Percentiles rank a stretch among this genome's conserved stretches.
Conservation (phyloP, 345 rosid species). For the Brassica nigra region DNA sequence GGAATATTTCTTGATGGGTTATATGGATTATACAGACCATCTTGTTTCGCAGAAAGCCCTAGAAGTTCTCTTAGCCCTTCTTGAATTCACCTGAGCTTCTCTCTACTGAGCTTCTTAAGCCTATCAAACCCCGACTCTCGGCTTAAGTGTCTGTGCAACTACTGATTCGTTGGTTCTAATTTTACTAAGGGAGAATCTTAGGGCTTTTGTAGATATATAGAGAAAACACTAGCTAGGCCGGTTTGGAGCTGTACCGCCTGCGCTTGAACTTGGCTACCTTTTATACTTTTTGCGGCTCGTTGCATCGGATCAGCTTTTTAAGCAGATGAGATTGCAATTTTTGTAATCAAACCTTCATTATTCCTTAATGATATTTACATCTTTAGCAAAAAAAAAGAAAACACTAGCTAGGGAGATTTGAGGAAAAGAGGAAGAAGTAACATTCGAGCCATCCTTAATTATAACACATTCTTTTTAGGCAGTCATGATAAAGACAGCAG, state of each 20-base stretch:
- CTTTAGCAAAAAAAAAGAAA: too few relatives aligned
- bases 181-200: not conserved
- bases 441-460: slow-evolving; percentile 16
- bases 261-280: too few relatives aligned
- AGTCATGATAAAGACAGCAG: slow-evolving; percentile 28
- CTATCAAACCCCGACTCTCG: slow-evolving; percentile 73
- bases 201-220: slow-evolving; percentile 41
- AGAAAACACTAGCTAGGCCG: not conserved
- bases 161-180: slow-evolving; percentile 22
- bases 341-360: too few relatives aligned
- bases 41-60: slow-evolving; percentile 69
- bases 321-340: too few relatives aligned
- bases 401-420: slow-evolving; percentile 24
- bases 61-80: slow-evolving; percentile 85
- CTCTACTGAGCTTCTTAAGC: slow-evolving; percentile 82
- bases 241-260: too few relatives aligned
- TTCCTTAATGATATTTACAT: too few relatives aligned
- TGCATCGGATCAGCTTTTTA: too few relatives aligned
- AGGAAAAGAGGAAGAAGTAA: slow-evolving; percentile 13
- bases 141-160: slow-evolving; percentile 21
- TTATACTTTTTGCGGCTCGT: too few relatives aligned
- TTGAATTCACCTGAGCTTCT: slow-evolving; percentile 94
- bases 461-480: slow-evolving; percentile 61
- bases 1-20: slow-evolving; percentile 68
- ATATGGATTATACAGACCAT: slow-evolving; percentile 77